Evolutionary conservation across 116 monocot species (phyloP), one percentile per base, ranked within the genome.

Genomic region (Trichopus zeylanicus): DNA sequence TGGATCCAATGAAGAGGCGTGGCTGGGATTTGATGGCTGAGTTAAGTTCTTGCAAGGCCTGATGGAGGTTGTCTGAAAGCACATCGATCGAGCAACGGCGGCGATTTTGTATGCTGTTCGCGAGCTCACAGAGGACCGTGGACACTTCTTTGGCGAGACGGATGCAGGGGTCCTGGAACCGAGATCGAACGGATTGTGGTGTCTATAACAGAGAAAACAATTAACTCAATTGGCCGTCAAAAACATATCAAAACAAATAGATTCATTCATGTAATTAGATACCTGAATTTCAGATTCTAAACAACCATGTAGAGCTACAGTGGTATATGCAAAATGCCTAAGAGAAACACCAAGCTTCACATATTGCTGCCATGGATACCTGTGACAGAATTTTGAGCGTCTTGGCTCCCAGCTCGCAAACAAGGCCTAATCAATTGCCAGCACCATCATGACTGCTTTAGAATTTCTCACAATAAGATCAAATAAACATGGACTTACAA

Each of bases 361-460:
- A 46, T 87, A 86, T 26, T 76, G 80, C 52, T 81, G 61, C 83
- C 92, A 81, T 62, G 92, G 92, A 53, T 73, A 73, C 51, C 56
- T 78, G 61, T 78, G 64, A 53, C 75, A 81, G 60, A 75, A 72
- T 61, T 61, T 79, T 1, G 80, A 78, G 58, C 73, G 76, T 55
- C 86, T 82, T 46, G 92, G 92, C 56, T 92, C 92, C 87, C 87
- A 87, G 68, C 92, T 87, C 38, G 87, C 80, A 64, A 83, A 87
- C 18, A 56, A 15, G 61, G 92, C 92, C 92, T 92, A 66, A 38
- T 5, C 21, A 46, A 55, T 22, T 21, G 7, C 29, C 20, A 46
- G 16, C 25, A 35, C 51, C n/a, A 46, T 16, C 31, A 72, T 58
- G 25, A 48, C 9, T 24, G 48, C 19, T 51, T 29, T 65, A 10